Evolutionary conservation across 257 asterid genomes (phyloP).

Genomic region (Ilex aquifolium): DNA sequence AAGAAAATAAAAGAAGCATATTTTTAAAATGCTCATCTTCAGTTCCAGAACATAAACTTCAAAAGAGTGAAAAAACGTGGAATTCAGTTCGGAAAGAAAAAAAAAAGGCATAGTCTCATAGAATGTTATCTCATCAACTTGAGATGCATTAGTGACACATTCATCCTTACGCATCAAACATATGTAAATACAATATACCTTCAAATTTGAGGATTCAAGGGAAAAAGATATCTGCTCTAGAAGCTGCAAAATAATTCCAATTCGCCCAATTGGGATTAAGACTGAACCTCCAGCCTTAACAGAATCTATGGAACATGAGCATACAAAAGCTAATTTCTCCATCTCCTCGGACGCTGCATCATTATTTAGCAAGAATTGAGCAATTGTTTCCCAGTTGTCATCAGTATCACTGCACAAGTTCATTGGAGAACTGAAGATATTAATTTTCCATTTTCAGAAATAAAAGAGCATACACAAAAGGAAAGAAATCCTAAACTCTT

Average conservation of each 20-base stretch:
- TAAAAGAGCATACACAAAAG: too few species aligned
- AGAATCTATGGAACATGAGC: slow-evolving; percentile 64
- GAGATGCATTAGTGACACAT: too few species aligned
- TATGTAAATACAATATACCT: slow-evolving; percentile 32
- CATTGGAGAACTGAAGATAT: slow-evolving; percentile 13
- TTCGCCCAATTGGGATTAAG: slow-evolving; percentile 72
- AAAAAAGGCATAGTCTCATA: too few species aligned
- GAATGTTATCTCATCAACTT: too few species aligned
- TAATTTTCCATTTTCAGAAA: neutral
- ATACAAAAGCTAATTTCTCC: slow-evolving; percentile 64
- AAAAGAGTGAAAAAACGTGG: too few species aligned
- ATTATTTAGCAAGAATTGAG: slow-evolving; percentile 17
- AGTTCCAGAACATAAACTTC: too few species aligned
- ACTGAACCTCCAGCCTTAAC: slow-evolving; percentile 68
- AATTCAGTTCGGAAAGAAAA: too few species aligned
- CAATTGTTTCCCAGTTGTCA: slow-evolving; percentile 23
- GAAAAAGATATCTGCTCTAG: slow-evolving; percentile 58
- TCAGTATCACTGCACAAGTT: slow-evolving; percentile 31
- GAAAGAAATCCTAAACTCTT: too few species aligned
- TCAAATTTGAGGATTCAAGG: slow-evolving; percentile 45
- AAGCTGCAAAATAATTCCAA: slow-evolving; percentile 64
- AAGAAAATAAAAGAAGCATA: too few species aligned
- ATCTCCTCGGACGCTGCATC: slow-evolving; percentile 56
- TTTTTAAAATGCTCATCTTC: too few species aligned
- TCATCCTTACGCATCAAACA: neutral